Conservation (phyloP, 1,139 yeast species). For the Blastobotrys capitulatus region DNA sequence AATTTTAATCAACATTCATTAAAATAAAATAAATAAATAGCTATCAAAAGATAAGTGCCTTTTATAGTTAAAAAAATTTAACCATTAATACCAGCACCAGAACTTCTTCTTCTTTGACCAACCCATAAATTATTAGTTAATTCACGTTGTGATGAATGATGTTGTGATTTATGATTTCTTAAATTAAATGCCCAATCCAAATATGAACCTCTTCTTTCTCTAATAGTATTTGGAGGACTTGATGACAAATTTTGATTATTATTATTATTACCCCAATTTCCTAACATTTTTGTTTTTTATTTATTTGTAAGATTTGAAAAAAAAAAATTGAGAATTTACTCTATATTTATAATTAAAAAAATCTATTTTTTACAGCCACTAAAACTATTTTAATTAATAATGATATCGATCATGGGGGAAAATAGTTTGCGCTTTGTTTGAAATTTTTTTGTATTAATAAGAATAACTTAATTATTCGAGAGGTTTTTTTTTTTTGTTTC, state of each 20-base stretch:
- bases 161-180: not conserved
- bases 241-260: not conserved
- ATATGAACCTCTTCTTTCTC: slow-evolving; percentile 9
- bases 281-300: not conserved
- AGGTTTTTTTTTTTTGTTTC: not conserved
- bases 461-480: too few species aligned
- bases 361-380: not conserved
- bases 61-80: not conserved
- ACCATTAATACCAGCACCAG: slow-evolving; percentile 9
- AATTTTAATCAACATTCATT: too few species aligned
- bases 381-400: not conserved
- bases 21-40: too few species aligned
- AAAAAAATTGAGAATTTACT: not conserved
- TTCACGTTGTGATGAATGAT: slow-evolving; percentile 4
- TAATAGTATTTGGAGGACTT: not conserved
- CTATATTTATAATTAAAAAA: not conserved
- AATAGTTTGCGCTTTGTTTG: too few species aligned
- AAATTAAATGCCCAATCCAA: slow-evolving; percentile 10
- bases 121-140: slow-evolving; percentile 11
- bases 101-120: slow-evolving; percentile 9
- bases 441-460: too few species aligned
- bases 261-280: not conserved
- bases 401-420: too few species aligned
- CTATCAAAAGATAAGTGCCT: too few species aligned
- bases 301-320: not conserved